These are phyloP conservation scores for Rhodocollybia butyracea DNA, from an alignment of 768 basidiomycete genomes.

Conservation along the genomic window DNA sequence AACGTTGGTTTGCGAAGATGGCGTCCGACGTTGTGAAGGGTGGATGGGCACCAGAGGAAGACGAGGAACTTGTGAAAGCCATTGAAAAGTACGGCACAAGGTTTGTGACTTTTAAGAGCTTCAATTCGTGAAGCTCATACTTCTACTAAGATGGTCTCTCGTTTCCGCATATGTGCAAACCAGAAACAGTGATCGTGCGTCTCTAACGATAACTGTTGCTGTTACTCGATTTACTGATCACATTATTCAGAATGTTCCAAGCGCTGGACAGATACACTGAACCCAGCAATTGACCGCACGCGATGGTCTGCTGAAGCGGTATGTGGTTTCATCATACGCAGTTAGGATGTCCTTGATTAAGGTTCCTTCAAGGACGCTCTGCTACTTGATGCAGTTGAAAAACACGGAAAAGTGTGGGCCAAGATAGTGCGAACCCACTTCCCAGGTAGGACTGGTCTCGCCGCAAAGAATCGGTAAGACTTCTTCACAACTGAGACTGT, in stretches of 20 bases:
- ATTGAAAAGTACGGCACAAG: slow-evolving; percentile 56
- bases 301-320: slow-evolving; percentile 57
- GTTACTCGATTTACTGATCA: slow-evolving; percentile 11
- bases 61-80: slow-evolving; percentile 52
- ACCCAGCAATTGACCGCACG: slow-evolving; percentile 57
- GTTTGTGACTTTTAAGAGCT: slow-evolving; percentile 23
- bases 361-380: slow-evolving; percentile 40
- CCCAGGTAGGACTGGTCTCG: slow-evolving; percentile 55
- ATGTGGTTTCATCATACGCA: slow-evolving; percentile 15
- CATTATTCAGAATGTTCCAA: slow-evolving; percentile 50
- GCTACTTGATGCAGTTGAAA: slow-evolving; percentile 50
- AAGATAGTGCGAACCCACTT: slow-evolving; percentile 62
- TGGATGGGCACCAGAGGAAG: slow-evolving; percentile 60
- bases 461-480: slow-evolving; percentile 55
- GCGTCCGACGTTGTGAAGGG: slow-evolving; percentile 60
- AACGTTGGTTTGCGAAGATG: slow-evolving; percentile 46
- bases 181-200: slow-evolving; percentile 58
- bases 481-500: not conserved
- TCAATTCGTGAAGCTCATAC: slow-evolving; percentile 3
- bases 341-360: slow-evolving; percentile 6
- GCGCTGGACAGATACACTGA: slow-evolving; percentile 60
- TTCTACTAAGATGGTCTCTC: slow-evolving; percentile 44
- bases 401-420: slow-evolving; percentile 61
- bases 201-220: not conserved
- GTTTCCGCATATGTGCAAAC: slow-evolving; percentile 57